Evolutionary conservation across 169 alveolate genomes (phyloP).

Genomic region (Babesia bovis): DNA sequence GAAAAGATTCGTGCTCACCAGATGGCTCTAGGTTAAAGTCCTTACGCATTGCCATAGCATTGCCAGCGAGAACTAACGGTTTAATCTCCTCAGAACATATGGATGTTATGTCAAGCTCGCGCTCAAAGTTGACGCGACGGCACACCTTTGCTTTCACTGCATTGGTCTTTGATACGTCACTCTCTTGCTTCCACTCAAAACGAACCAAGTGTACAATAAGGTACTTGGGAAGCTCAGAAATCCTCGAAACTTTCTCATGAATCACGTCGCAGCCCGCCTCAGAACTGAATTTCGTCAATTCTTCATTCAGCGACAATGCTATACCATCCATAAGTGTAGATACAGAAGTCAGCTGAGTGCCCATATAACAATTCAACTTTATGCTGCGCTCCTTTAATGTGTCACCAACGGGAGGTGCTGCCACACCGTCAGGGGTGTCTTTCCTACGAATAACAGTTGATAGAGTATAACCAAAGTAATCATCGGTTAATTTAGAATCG

Average conservation of each 20-base stretch:
- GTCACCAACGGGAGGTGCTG: not conserved
- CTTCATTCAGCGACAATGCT: constrained; percentile 83
- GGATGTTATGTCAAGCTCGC: constrained; percentile 87
- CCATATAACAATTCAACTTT: constrained; percentile 78
- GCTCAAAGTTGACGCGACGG: constrained; percentile 90
- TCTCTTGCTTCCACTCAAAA: constrained; percentile 92
- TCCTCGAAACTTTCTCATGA: constrained; percentile 84
- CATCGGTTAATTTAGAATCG: constrained; percentile 37
- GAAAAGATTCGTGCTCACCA: not conserved
- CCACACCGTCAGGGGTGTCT: constrained; percentile 13
- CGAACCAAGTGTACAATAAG: constrained; percentile 92
- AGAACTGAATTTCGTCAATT: constrained; percentile 83
- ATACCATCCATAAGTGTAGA: constrained; percentile 90
- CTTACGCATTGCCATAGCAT: constrained; percentile 27
- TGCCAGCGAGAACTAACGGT: constrained; percentile 15
- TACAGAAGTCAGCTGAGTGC: constrained; percentile 85
- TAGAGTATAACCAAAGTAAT: constrained; percentile 44
- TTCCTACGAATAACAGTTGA: constrained; percentile 11
- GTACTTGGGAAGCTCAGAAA: constrained; percentile 89
- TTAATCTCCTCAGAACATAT: constrained; percentile 85
- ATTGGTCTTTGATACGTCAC: constrained; percentile 78
- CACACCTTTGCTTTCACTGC: constrained; percentile 95
- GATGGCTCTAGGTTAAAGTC: not conserved
- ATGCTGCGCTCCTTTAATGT: constrained; percentile 26
- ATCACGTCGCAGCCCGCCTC: constrained; percentile 78